These are phyloP conservation scores for Acanthamoeba divionensis DNA, from an alignment of 208 protist species.

Conservation along the genomic window DNA sequence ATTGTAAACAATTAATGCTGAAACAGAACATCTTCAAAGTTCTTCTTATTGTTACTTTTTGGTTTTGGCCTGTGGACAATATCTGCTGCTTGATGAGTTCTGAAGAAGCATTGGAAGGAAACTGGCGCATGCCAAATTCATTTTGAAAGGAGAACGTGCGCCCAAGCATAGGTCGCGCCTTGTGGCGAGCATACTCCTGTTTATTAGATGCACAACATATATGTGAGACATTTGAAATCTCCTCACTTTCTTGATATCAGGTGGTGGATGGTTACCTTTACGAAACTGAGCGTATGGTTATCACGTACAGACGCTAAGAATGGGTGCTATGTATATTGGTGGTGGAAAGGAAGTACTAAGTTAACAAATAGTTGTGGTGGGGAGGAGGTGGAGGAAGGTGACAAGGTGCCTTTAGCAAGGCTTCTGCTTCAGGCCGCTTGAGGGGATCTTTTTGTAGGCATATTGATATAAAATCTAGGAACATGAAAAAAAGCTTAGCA, in stretches of 20 bases:
- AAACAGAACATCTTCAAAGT: too few species aligned
- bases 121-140: too few species aligned
- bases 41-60: too few species aligned
- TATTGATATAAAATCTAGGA: neutral
- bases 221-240: neutral
- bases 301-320: neutral
- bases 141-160: conserved; percentile 46
- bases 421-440: conserved; percentile 14
- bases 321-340: neutral
- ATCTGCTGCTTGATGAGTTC: too few species aligned
- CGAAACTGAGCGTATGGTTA: neutral
- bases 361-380: neutral
- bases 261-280: neutral
- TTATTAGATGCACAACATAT: neutral
- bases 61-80: too few species aligned
- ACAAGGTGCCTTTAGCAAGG: neutral
- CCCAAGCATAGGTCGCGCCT: neutral
- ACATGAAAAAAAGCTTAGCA: neutral
- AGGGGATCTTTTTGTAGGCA: conserved; percentile 6
- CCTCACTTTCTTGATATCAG: too few species aligned
- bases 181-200: neutral
- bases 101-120: too few species aligned
- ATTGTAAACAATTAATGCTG: too few species aligned
- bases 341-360: neutral
- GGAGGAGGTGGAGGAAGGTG: neutral